These are phyloP conservation scores for Inga oerstediana DNA, from an alignment of 306 rosid genomes.

Conservation along the genomic window DNA sequence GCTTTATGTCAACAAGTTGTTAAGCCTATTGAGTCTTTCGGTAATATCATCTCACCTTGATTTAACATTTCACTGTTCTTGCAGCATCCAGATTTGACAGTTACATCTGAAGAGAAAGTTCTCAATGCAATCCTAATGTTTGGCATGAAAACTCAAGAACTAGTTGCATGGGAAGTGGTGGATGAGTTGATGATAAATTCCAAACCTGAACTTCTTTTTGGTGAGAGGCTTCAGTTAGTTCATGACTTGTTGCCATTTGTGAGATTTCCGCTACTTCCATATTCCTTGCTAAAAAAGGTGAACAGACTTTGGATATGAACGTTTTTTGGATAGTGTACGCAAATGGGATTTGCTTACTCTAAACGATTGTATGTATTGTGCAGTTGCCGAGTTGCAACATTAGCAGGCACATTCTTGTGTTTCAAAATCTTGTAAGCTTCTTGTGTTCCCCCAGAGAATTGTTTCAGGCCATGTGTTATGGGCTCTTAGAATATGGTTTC, in stretches of 20 bases:
- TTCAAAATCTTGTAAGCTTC: slow-evolving; percentile 64
- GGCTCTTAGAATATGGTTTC: neutral
- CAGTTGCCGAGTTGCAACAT: slow-evolving; percentile 85
- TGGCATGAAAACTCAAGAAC: slow-evolving; percentile 69
- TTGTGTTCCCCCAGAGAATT: slow-evolving; percentile 22
- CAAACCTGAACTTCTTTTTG: slow-evolving; percentile 68
- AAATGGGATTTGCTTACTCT: slow-evolving; percentile 32
- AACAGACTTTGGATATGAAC: slow-evolving; percentile 25
- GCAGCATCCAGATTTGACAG: slow-evolving; percentile 96
- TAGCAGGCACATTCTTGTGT: slow-evolving; percentile 48
- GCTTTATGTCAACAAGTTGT: slow-evolving; percentile 24
- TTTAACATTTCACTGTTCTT: slow-evolving; percentile 34
- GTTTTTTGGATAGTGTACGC: slow-evolving; percentile 9
- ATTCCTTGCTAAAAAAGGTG: slow-evolving; percentile 81
- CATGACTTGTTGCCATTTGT: slow-evolving; percentile 60
- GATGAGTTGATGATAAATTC: slow-evolving; percentile 68
- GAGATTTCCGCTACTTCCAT: slow-evolving; percentile 70
- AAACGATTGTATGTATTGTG: slow-evolving; percentile 36
- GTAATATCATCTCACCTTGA: slow-evolving; percentile 14
- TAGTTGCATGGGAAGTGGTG: slow-evolving; percentile 75
- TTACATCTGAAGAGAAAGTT: slow-evolving; percentile 94
- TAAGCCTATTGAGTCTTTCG: slow-evolving; percentile 5
- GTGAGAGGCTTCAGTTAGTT: slow-evolving; percentile 71
- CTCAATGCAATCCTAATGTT: slow-evolving; percentile 83
- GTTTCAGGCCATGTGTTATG: slow-evolving; percentile 5